phyloP scores from a whole-genome alignment of 768 basidiomycete species.

The Mrakia gelida region DNA sequence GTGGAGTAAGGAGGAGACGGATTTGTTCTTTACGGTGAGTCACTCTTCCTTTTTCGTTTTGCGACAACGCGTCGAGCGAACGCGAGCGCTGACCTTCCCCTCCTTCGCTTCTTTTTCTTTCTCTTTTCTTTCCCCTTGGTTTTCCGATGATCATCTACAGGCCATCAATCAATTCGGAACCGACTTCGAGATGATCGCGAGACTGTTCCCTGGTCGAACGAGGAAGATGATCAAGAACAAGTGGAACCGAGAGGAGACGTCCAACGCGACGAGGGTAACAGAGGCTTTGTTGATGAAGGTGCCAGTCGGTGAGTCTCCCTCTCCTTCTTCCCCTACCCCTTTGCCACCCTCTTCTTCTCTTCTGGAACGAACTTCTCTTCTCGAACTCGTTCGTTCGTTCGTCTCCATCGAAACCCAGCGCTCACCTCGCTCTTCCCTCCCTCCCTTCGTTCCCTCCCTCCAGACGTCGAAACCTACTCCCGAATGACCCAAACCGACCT shows the following conservation, averaged over 20 bases:
- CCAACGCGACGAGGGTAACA: constrained; percentile 69
- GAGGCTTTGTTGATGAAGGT: constrained; percentile 66
- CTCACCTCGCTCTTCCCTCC: not conserved
- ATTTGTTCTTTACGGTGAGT: constrained; percentile 76
- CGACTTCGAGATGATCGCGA: constrained; percentile 87
- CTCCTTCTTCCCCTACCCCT: not conserved
- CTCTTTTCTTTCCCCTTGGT: not conserved
- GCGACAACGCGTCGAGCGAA: not conserved
- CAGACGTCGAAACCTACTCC: constrained; percentile 28
- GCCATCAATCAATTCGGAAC: constrained; percentile 85
- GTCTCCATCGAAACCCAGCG: not conserved
- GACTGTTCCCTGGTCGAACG: constrained; percentile 75
- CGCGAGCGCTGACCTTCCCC: not conserved
- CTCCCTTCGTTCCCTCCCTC: not conserved
- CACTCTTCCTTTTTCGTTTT: not conserved
- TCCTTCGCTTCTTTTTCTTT: not conserved
- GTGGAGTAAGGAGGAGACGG: constrained; percentile 87
- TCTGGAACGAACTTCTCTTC: too few relatives aligned
- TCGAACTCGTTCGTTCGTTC: not conserved
- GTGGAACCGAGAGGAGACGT: constrained; percentile 83
- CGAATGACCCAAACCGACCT: constrained; percentile 27
- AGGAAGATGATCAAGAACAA: constrained; percentile 88
- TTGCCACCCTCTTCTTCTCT: not conserved
- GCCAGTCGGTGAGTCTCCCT: constrained; percentile 21
- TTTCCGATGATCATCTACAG: constrained; percentile 49